Evolutionary conservation across 139 green algal species (phyloP).

Genomic region (Pleodorina starrii): DNA sequence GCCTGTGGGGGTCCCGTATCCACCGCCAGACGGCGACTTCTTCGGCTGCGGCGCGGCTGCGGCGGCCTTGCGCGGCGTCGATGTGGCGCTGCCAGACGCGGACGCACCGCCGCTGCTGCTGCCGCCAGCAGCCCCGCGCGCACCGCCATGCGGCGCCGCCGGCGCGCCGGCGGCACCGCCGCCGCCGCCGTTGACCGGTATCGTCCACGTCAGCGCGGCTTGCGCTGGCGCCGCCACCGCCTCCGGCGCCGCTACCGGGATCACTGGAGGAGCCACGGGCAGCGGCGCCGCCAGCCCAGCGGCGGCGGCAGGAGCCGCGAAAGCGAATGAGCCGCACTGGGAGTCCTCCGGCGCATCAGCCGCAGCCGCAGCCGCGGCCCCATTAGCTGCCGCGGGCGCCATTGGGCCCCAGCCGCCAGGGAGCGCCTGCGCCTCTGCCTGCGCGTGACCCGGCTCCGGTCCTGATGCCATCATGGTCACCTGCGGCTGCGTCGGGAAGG

Average conservation of each 20-base stretch:
- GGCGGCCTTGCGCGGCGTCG: not conserved
- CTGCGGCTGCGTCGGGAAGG: not conserved
- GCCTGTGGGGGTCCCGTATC: not conserved
- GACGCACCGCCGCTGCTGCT: not conserved
- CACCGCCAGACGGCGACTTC: not conserved
- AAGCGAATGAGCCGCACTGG: conserved; percentile 28
- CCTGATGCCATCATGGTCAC: not conserved
- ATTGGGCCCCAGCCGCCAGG: no score
- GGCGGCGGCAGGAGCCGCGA: not conserved
- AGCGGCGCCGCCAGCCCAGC: not conserved
- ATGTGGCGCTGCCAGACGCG: not conserved
- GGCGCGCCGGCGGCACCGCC: not conserved
- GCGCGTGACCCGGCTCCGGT: not conserved
- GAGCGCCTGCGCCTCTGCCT: not conserved
- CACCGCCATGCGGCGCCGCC: not conserved
- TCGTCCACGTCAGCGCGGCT: conserved; percentile 31
- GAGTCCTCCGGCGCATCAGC: not conserved
- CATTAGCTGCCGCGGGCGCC: no score
- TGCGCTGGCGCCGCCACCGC: no score
- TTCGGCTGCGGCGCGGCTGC: not conserved
- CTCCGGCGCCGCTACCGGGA: not conserved
- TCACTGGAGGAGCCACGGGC: not conserved
- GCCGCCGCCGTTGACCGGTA: not conserved
- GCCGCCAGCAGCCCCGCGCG: not conserved
- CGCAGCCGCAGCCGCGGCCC: not conserved